Conservation (phyloP, 371 early-diverging fungal genomes). For the Vairimorpha necatrix region DNA sequence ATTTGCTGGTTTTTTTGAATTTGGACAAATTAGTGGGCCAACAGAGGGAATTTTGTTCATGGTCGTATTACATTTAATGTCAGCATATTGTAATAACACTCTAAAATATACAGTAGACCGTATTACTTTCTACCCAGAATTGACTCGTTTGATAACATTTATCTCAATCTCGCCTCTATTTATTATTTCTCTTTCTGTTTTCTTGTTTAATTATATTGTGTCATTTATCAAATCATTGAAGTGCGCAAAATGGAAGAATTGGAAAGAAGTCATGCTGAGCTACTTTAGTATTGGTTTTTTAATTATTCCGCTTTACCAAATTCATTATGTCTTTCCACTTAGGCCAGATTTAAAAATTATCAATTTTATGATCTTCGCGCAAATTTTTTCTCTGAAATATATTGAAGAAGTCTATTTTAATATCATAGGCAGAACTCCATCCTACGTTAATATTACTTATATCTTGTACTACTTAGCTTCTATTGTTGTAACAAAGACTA, state of each 20-base stretch:
- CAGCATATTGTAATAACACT: slow-evolving; percentile 5
- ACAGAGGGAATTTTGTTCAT: slow-evolving; percentile 78
- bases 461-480: background rate
- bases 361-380: slow-evolving; percentile 26
- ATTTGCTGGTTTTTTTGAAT: slow-evolving; percentile 79
- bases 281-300: slow-evolving; percentile 1
- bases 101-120: background rate
- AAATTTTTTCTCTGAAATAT: slow-evolving; percentile 28
- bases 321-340: background rate
- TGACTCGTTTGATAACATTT: background rate
- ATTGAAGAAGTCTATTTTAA: slow-evolving; percentile 25
- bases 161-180: background rate
- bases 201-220: background rate
- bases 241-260: background rate
- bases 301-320: background rate
- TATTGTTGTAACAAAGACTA: background rate
- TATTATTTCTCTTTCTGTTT: background rate
- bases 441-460: background rate
- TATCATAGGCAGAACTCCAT: background rate
- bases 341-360: background rate
- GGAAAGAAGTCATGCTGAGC: background rate
- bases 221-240: background rate
- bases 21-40: slow-evolving; percentile 84
- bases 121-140: background rate
- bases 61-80: slow-evolving; percentile 35